phyloP scores from a whole-genome alignment of 2,329 filamentous ascomycete genomes.

The Coniella lustricola region DNA sequence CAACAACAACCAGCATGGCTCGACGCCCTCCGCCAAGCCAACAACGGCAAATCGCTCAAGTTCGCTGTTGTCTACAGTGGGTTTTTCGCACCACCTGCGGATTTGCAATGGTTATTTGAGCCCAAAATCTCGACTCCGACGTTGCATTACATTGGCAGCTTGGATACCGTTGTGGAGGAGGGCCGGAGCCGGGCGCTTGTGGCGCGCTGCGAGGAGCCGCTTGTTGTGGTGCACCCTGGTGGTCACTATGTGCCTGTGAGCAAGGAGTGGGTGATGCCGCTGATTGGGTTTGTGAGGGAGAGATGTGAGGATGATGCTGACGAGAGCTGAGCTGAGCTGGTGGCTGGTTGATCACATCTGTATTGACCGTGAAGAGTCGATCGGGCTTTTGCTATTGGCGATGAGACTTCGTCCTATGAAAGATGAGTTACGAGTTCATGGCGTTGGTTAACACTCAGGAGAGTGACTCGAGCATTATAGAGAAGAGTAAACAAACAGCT shows the following conservation, averaged over 20 bases:
- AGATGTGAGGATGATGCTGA: constrained; percentile 15
- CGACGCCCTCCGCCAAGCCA: constrained; percentile 39
- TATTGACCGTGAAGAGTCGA: too few relatives aligned
- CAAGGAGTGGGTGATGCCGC: constrained; percentile 70
- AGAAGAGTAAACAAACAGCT: too few relatives aligned
- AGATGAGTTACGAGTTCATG: too few relatives aligned
- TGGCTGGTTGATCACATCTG: too few relatives aligned
- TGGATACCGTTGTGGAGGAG: constrained; percentile 88
- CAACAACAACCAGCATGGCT: constrained; percentile 31
- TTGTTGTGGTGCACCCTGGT: constrained; percentile 67
- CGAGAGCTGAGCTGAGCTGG: background rate
- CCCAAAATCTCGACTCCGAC: constrained; percentile 70
- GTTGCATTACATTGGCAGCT: constrained; percentile 72
- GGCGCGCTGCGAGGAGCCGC: constrained; percentile 51
- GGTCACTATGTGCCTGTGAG: constrained; percentile 84
- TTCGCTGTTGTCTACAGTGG: constrained; percentile 75
- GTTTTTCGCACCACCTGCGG: constrained; percentile 57
- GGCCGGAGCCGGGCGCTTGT: constrained; percentile 58
- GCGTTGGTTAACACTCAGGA: too few relatives aligned
- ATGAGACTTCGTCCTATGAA: too few relatives aligned
- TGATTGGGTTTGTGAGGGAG: constrained; percentile 38
- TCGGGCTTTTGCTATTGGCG: too few relatives aligned
- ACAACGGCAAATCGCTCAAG: constrained; percentile 41
- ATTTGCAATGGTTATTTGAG: constrained; percentile 65
- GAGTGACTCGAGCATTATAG: too few relatives aligned